Percentiles rank a stretch among this genome's conserved stretches.
phyloP scores from a whole-genome alignment of 352 stramenopile species.

The Blastocystis sp. region DNA sequence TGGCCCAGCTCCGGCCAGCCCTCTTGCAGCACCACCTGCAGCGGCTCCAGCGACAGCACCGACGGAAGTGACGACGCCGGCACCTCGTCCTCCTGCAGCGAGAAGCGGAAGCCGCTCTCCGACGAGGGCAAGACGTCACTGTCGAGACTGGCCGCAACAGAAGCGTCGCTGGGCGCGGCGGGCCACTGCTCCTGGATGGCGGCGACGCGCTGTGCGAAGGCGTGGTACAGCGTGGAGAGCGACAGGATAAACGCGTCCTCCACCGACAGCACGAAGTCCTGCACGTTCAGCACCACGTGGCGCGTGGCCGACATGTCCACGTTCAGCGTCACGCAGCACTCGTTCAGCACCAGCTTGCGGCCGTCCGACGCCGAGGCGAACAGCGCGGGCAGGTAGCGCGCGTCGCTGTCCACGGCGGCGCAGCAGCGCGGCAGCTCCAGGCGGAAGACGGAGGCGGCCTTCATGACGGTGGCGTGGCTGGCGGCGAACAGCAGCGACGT shows the following conservation, averaged over 20 bases:
- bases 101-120: conserved; percentile 1
- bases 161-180: not conserved
- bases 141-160: not conserved
- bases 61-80: not conserved
- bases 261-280: conserved; percentile 23
- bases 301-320: conserved; percentile 12
- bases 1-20: conserved; percentile 31
- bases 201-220: not conserved
- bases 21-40: conserved; percentile 14
- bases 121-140: not conserved
- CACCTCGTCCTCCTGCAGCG: not conserved
- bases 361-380: not conserved
- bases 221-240: not conserved
- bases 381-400: not conserved
- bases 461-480: not conserved
- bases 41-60: not conserved
- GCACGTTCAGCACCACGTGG: conserved; percentile 2
- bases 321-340: conserved; percentile 11
- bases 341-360: not conserved
- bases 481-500: conserved; percentile 17
- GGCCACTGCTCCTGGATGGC: not conserved
- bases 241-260: conserved; percentile 13
- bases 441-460: not conserved
- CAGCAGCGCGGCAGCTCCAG: conserved; percentile 5
- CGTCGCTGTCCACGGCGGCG: not conserved